phyloP scores from a whole-genome alignment of 2,329 filamentous ascomycete genomes.

The Gaeumannomyces tritici region DNA sequence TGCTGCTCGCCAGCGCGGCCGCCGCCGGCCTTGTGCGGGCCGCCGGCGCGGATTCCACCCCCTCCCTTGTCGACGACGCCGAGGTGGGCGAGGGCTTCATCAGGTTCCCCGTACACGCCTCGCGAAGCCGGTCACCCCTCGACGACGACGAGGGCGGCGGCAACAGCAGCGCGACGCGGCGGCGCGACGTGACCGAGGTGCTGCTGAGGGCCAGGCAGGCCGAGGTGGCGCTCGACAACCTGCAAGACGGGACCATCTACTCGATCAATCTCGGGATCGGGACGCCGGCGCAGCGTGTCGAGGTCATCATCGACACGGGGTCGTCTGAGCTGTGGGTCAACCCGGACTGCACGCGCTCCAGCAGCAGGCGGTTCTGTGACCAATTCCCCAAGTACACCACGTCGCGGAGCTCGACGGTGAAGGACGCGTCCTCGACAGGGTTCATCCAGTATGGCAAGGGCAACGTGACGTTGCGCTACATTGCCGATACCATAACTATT shows the following conservation, averaged over 20 bases:
- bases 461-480: constrained; percentile 29
- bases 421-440: constrained; percentile 15
- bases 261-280: constrained; percentile 23
- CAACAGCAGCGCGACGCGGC: neutral
- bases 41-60: neutral
- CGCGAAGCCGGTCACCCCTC: neutral
- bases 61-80: neutral
- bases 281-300: constrained; percentile 36
- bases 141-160: neutral
- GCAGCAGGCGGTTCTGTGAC: constrained; percentile 24
- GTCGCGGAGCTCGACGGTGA: constrained; percentile 22
- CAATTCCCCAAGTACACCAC: constrained; percentile 29
- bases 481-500: constrained; percentile 26
- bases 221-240: neutral
- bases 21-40: neutral
- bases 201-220: constrained; percentile 1
- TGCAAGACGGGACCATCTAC: constrained; percentile 1
- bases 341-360: constrained; percentile 36
- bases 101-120: constrained; percentile 1
- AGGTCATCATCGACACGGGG: constrained; percentile 42
- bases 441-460: constrained; percentile 36
- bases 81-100: constrained; percentile 1
- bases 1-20: neutral
- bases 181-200: too few species aligned
- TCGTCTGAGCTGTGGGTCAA: constrained; percentile 51